Percentiles rank a stretch among this genome's conserved stretches.
Conservation (phyloP, 306 rosid genomes). For the apple (Malus domestica) region DNA sequence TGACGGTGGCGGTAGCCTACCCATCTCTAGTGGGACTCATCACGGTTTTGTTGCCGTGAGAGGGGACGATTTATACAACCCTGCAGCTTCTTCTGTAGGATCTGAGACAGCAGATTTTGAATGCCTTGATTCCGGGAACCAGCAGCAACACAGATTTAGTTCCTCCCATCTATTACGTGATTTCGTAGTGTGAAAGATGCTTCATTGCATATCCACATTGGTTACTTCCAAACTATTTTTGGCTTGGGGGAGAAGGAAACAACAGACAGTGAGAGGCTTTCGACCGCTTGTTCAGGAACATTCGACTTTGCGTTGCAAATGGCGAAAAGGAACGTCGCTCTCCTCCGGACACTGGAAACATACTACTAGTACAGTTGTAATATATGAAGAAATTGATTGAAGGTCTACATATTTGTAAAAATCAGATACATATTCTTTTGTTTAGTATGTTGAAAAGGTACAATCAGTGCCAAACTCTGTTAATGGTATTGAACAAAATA, state of each 20-base stretch:
- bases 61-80: slow-evolving; percentile 45
- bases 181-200: slow-evolving; percentile 47
- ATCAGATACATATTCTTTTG: slow-evolving; percentile 12
- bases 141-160: slow-evolving; percentile 47
- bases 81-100: slow-evolving; percentile 40
- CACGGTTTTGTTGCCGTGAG: slow-evolving; percentile 49
- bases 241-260: background rate
- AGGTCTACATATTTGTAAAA: slow-evolving; percentile 33
- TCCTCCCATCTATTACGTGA: slow-evolving; percentile 50
- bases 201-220: slow-evolving; percentile 13
- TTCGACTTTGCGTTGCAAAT: slow-evolving; percentile 23
- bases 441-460: slow-evolving; percentile 19
- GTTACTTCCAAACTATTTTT: background rate
- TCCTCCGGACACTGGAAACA: slow-evolving; percentile 21
- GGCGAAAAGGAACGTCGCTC: slow-evolving; percentile 15
- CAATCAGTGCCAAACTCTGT: slow-evolving; percentile 12
- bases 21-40: slow-evolving; percentile 37
- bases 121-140: slow-evolving; percentile 40
- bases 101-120: slow-evolving; percentile 49
- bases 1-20: slow-evolving; percentile 47
- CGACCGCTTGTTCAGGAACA: background rate
- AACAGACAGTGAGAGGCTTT: background rate
- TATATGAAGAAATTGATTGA: slow-evolving; percentile 35
- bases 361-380: slow-evolving; percentile 27
- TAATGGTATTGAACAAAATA: slow-evolving; percentile 16